Evolutionary conservation across 139 green algal genomes (phyloP).

Genomic region (Diplosphaera chodatii): DNA sequence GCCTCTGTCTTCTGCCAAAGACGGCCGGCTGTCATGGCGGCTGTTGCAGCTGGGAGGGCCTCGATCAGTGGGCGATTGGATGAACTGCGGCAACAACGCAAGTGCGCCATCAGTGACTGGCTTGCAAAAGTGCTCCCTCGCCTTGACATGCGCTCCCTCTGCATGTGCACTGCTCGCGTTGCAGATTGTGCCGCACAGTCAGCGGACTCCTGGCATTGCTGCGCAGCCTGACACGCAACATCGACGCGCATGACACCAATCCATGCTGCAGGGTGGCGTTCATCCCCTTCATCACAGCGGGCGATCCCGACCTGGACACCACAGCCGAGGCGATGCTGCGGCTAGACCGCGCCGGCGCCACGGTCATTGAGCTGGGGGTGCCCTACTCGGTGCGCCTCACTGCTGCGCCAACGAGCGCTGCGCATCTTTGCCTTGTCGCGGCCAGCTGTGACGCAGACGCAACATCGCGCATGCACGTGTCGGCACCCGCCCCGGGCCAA

Average conservation of each 20-base stretch:
- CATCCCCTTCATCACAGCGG: slow-evolving; percentile 93
- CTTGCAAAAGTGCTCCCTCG: background rate
- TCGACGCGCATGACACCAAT: background rate
- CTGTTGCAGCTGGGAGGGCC: background rate
- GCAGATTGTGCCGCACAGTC: background rate
- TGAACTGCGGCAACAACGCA: slow-evolving; percentile 43
- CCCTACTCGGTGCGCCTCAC: slow-evolving; percentile 55
- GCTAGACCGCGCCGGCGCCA: slow-evolving; percentile 71
- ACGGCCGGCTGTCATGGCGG: background rate
- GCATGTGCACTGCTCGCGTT: background rate
- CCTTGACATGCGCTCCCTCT: background rate
- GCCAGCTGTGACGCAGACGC: no score
- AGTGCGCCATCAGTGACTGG: slow-evolving; percentile 1
- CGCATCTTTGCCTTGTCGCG: background rate
- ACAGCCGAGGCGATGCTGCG: slow-evolving; percentile 72
- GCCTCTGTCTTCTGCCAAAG: background rate
- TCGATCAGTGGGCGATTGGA: slow-evolving; percentile 42
- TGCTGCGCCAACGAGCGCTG: background rate
- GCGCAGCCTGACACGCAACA: background rate
- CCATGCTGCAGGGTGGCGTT: slow-evolving; percentile 62
- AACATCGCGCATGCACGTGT: no score
- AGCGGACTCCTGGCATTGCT: background rate
- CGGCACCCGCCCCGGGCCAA: background rate
- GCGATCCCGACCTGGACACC: slow-evolving; percentile 87
- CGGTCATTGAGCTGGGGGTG: slow-evolving; percentile 98